phyloP scores from a whole-genome alignment of 169 alveolate species.

The Plasmodium relictum region DNA sequence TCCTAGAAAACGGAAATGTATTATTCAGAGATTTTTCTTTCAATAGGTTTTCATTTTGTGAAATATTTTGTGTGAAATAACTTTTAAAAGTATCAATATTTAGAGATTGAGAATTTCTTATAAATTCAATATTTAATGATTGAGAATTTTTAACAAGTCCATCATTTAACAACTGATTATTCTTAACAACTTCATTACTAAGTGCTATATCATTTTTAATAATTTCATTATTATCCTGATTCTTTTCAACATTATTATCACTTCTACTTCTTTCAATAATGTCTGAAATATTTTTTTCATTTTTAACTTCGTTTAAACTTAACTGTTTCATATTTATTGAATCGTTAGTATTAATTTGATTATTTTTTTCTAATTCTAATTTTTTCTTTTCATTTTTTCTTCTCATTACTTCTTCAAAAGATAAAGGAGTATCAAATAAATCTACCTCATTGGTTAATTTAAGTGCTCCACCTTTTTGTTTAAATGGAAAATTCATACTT shows the following conservation, averaged over 20 bases:
- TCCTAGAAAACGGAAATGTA: neutral
- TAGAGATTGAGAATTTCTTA: conserved; percentile 9
- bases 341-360: neutral
- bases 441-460: conserved; percentile 26
- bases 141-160: neutral
- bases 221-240: neutral
- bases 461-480: conserved; percentile 15
- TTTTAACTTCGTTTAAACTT: neutral
- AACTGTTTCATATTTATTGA: neutral
- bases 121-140: neutral
- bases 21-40: conserved; percentile 9
- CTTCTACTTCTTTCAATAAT: neutral
- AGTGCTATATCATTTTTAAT: neutral
- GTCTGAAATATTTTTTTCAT: neutral
- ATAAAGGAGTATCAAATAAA: conserved; percentile 71
- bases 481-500: conserved; percentile 30
- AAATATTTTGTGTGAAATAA: neutral
- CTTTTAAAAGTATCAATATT: conserved; percentile 18
- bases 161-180: neutral
- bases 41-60: neutral
- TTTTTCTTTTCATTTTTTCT: conserved; percentile 75
- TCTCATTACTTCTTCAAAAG: conserved; percentile 77
- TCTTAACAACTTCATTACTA: neutral
- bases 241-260: neutral
- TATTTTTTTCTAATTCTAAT: conserved; percentile 29